Conservation (phyloP, 768 basidiomycete species). For the Suillus variegatus region DNA sequence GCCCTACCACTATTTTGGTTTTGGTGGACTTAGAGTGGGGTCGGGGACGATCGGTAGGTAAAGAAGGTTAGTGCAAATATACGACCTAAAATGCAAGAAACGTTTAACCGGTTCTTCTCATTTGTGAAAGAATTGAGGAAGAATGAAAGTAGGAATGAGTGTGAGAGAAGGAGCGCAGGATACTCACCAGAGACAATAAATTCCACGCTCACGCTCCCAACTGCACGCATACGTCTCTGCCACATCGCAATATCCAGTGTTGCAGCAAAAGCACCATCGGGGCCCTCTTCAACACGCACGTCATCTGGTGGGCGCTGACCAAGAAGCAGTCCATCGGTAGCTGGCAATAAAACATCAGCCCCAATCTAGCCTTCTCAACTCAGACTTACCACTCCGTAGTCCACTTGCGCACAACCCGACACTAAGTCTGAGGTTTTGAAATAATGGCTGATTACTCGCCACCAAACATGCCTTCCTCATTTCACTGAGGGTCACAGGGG, state of each 20-base stretch:
- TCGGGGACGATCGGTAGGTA: constrained; percentile 13
- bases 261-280: constrained; percentile 51
- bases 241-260: constrained; percentile 57
- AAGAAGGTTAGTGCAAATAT: constrained; percentile 30
- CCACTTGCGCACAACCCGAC: constrained; percentile 19
- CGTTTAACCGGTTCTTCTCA: background rate
- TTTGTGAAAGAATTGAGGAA: too few relatives aligned
- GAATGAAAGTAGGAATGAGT: too few relatives aligned
- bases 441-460: constrained; percentile 27
- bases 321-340: constrained; percentile 47
- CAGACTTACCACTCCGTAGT: constrained; percentile 21
- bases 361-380: background rate
- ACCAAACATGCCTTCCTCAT: constrained; percentile 65
- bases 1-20: constrained; percentile 10
- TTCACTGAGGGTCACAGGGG: constrained; percentile 50
- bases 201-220: constrained; percentile 55
- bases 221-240: constrained; percentile 69
- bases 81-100: constrained; percentile 18
- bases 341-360: constrained; percentile 10
- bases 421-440: constrained; percentile 28
- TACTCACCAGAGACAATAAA: constrained; percentile 53
- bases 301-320: constrained; percentile 49
- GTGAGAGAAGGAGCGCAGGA: constrained; percentile 5
- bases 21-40: constrained; percentile 2
- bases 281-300: constrained; percentile 47